These are phyloP conservation scores for Colletotrichum sp. DNA, from an alignment of 2,329 filamentous ascomycete genomes.

Conservation along the genomic window DNA sequence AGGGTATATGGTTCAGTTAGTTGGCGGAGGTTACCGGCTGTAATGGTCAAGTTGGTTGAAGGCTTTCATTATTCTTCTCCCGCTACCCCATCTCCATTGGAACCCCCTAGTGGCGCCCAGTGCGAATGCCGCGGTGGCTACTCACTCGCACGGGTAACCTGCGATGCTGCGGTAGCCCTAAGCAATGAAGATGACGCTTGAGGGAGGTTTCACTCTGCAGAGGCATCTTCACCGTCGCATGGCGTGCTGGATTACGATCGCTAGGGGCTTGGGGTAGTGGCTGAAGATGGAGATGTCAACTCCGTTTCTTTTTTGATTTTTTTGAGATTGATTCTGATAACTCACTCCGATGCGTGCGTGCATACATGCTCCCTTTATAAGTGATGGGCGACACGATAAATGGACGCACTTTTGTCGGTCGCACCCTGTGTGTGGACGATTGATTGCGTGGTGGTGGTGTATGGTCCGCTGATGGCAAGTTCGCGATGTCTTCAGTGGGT, in stretches of 20 bases:
- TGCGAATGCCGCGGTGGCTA: slow-evolving; percentile 70
- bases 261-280: slow-evolving; percentile 62
- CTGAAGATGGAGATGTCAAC: slow-evolving; percentile 62
- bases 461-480: background rate
- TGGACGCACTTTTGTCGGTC: too few species aligned
- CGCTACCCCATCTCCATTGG: slow-evolving; percentile 60
- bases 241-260: slow-evolving; percentile 73
- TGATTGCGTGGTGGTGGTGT: background rate
- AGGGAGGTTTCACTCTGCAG: slow-evolving; percentile 78
- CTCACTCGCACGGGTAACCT: slow-evolving; percentile 72
- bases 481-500: background rate
- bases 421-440: background rate
- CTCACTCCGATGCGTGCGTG: too few species aligned
- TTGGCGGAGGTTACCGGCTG: slow-evolving; percentile 46
- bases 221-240: slow-evolving; percentile 73
- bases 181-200: slow-evolving; percentile 73
- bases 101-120: slow-evolving; percentile 66
- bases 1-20: background rate
- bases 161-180: slow-evolving; percentile 68
- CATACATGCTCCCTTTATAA: too few species aligned
- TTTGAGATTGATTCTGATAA: background rate
- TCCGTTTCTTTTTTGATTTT: slow-evolving; percentile 42
- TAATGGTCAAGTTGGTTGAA: slow-evolving; percentile 67
- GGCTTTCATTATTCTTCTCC: slow-evolving; percentile 57
- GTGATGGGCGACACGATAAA: too few species aligned